Conservation (phyloP, 345 rosid species). For the Dipteronia sinensis region DNA sequence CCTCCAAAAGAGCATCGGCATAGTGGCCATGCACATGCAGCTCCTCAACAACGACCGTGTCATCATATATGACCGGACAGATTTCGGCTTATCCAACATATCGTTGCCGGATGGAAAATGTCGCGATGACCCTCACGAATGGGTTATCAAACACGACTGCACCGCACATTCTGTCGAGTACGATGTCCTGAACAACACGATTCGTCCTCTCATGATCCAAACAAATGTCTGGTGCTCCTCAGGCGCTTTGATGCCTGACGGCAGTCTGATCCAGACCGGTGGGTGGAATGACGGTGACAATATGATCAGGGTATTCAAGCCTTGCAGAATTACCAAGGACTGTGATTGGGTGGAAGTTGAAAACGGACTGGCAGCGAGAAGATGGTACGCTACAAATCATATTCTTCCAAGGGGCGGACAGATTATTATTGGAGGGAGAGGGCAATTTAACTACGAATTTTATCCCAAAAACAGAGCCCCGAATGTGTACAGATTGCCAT, state of each 20-base stretch:
- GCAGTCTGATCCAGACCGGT: constrained; percentile 67
- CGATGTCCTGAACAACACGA: constrained; percentile 45
- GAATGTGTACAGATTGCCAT: constrained; percentile 41
- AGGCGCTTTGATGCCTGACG: constrained; percentile 62
- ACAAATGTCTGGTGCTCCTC: constrained; percentile 87
- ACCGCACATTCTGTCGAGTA: constrained; percentile 86
- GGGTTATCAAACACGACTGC: constrained; percentile 56
- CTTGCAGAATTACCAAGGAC: constrained; percentile 11
- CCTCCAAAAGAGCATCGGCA: constrained; percentile 58
- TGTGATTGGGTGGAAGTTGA: constrained; percentile 73
- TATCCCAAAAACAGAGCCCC: constrained; percentile 49
- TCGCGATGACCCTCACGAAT: constrained; percentile 47
- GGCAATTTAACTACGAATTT: constrained; percentile 68
- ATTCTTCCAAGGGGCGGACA: constrained; percentile 63
- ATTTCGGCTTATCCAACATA: constrained; percentile 69
- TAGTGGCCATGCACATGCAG: constrained; percentile 90
- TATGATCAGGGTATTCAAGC: constrained; percentile 50
- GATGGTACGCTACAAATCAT: constrained; percentile 83
- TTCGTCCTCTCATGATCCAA: constrained; percentile 66
- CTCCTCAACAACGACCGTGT: constrained; percentile 83
- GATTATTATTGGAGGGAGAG: constrained; percentile 69
- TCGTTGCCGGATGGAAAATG: constrained; percentile 62
- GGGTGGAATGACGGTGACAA: constrained; percentile 55
- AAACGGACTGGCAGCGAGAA: constrained; percentile 42
- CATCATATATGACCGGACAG: constrained; percentile 73